Percentiles rank a stretch among this genome's conserved stretches.
Conservation (phyloP, 140 eudicot species). For the Erigeron philadelphicus region DNA sequence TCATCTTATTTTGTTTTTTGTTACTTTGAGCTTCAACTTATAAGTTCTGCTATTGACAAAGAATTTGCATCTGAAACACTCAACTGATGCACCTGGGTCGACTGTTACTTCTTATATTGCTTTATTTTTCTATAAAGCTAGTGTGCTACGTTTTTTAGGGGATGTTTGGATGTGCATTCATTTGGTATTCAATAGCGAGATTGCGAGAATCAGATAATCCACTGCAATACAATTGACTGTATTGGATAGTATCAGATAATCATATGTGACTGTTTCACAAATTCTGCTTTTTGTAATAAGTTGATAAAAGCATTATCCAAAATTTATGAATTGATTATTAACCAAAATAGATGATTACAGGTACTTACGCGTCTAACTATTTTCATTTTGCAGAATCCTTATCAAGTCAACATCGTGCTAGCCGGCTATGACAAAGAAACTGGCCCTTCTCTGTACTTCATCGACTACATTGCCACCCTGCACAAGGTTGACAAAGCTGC, state of each 20-base stretch:
- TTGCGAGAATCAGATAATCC: background rate
- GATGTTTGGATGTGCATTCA: background rate
- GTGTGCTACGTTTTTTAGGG: background rate
- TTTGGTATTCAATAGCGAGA: background rate
- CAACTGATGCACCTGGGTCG: too few species aligned
- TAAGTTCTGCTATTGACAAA: slow-evolving; percentile 1
- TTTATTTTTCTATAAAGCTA: background rate
- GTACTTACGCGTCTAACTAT: background rate
- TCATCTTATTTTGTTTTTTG: too few species aligned
- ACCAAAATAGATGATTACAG: background rate
- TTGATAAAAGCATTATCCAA: background rate
- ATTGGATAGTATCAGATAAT: background rate
- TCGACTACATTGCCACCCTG: slow-evolving; percentile 89
- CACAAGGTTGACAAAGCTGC: slow-evolving; percentile 94
- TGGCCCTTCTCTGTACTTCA: slow-evolving; percentile 79
- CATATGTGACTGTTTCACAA: background rate
- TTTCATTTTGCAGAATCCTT: slow-evolving; percentile 64
- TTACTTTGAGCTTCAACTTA: background rate
- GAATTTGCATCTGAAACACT: background rate
- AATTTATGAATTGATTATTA: background rate
- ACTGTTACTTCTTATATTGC: background rate
- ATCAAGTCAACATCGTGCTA: slow-evolving; percentile 69
- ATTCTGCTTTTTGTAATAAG: background rate
- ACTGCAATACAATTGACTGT: background rate
- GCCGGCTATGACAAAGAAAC: slow-evolving; percentile 86